Evolutionary conservation across 345 rosid species (phyloP), one percentile per base, ranked within the genome.

Genomic region (Microcos paniculata): DNA sequence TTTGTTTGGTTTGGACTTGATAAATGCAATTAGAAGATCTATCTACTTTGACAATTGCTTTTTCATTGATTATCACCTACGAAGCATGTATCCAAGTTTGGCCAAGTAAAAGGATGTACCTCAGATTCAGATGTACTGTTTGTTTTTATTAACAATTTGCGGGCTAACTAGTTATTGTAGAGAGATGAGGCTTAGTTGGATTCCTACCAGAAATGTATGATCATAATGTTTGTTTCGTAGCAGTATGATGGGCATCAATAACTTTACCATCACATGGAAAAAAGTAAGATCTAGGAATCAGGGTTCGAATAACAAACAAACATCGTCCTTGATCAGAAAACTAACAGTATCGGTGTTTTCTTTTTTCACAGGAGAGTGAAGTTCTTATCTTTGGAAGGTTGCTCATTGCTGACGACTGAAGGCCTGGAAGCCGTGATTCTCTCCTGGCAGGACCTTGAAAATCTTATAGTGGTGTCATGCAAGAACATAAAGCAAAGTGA

Each of bases 341-440:
- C n/a, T 45, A 24, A 67, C 13, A 5, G 71, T 35, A 35, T 3
- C 15, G 21, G 10, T 21, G 1, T 10, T 72, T 33, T 12, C 24
- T 73, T 80, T 77, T 52, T 26, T 69, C 15, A 59, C 88, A 93
- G 99, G 92, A 92, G 92, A 81, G 92, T 86, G 57, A 88, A 82
- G 79, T 80, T 85, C 59, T 81, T 96, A 53, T 90, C 87, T n/a
- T 69, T 96, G 61, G 92, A 96, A 85, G 92, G 94, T 49, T 96
- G 99, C 87, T 88, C 97, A 6, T 65, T 81, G 84, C 78, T 96
- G 80, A 90, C 96, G 23, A 90, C 97, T 12, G 85, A 84, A 56
- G 90, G 99, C 35, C 81, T 96, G 79, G 99, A 93, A 77, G 73
- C 94, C 0, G 94, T 87, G 69, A 84, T 92, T 81, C 85, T 88